Evolutionary conservation across 83 land plant genomes (phyloP).

Genomic region (Diphasiastrum complanatum): DNA sequence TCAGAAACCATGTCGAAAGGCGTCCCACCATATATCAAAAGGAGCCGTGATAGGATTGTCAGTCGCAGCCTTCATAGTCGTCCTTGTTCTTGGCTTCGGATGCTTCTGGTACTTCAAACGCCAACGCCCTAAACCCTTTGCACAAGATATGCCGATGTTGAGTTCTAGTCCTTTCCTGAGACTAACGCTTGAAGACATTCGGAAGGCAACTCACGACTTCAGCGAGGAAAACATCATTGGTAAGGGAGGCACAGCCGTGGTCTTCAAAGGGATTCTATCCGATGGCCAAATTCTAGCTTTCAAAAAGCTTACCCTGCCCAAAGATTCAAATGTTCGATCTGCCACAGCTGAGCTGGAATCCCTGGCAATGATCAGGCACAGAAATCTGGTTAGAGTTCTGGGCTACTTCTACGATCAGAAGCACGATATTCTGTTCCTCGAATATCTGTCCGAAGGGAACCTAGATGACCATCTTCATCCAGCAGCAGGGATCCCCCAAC

Average conservation of each 20-base stretch:
- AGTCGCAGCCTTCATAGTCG: no score
- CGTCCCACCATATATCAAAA: not conserved
- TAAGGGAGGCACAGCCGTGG: conserved; percentile 6
- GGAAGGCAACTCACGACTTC: conserved; percentile 9
- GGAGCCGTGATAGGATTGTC: no score
- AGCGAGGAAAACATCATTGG: conserved; percentile 11
- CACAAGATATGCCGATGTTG: not conserved
- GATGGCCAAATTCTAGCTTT: conserved; percentile 9
- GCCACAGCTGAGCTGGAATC: conserved; percentile 9
- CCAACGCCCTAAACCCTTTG: not conserved
- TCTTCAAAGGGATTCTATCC: conserved; percentile 3
- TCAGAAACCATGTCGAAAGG: no score
- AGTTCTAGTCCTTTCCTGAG: not conserved
- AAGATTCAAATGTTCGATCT: not conserved
- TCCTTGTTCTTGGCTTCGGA: not conserved
- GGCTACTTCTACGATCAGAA: conserved; percentile 9
- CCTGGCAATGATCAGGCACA: conserved; percentile 7
- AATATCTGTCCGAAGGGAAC: conserved; percentile 15
- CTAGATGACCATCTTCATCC: conserved; percentile 6
- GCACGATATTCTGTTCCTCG: conserved; percentile 2
- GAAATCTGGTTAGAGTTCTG: conserved; percentile 6
- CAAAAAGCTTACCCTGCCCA: conserved; percentile 1
- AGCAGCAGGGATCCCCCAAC: not conserved
- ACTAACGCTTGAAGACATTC: conserved; percentile 2
- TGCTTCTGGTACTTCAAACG: not conserved